Evolutionary conservation across 306 rosid species (phyloP), one percentile per base, ranked within the genome.

Genomic region (Vigna unguiculata): DNA sequence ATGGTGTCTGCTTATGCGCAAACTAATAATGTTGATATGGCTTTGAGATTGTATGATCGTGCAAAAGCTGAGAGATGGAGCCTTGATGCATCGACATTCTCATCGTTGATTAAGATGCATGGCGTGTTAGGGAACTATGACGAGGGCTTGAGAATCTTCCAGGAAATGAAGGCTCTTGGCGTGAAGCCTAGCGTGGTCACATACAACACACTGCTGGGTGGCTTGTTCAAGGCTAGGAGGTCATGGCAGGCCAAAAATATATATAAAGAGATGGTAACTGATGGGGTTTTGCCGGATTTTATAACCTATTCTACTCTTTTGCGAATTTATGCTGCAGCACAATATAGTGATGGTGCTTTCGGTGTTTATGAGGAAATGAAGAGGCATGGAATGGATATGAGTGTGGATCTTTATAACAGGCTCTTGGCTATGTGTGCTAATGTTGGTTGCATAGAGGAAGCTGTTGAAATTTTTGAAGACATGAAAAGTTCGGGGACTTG

Each of bases 381-480:
- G 87, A 90, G 68, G 75, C 89, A 90, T 69, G 89, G 90, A 28
- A 46, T 92, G 76, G 72, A 83, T 82, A 45, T 89, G 72, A 85
- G 79, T 86, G 80, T 78, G 3, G 79, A 87, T 89, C 96, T 92
- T 45, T 89, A 83, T 76, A 90, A 95, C 34, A 72, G 84, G 21
- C 82, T 95, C 76, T 82, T 95, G 72, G 70, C 91, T 59, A 84
- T 89, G 93, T 95, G 98, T 78, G 99, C 93, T 81, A 92, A 95
- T 78, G 83, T 87, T 77, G 97, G 90, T 69, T 82, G 43, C 71
- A 41, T 57, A 9, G 87, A 92, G 9, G 92, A 90, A 78, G 98
- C 89, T 13, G 47, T 88, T 53, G 91, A 88, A 47, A 80, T 86
- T 83, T 92, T 89, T 61, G 61, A 82, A 70, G 97, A 95, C 58